phyloP scores from a whole-genome alignment of 2,329 filamentous ascomycete genomes.

The Phyllosticta citrichinensis region DNA sequence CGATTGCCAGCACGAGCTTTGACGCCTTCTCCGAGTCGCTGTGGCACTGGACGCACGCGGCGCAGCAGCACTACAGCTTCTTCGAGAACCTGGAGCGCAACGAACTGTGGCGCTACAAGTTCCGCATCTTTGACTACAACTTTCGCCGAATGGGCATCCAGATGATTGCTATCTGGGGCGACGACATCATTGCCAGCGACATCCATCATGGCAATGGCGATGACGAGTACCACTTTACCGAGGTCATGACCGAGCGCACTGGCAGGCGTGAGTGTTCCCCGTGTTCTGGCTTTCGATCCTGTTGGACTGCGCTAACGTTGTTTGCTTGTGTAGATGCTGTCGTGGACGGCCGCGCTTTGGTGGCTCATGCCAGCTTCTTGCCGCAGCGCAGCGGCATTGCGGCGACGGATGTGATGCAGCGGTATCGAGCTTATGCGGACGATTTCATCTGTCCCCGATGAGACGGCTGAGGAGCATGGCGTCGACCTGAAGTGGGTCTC shows the following conservation, averaged over 20 bases:
- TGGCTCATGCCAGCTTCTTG: conserved; percentile 43
- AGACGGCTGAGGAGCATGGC: not conserved
- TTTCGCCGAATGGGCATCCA: conserved; percentile 44
- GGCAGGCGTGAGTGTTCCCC: conserved; percentile 21
- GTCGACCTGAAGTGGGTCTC: too few relatives aligned
- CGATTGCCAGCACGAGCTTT: conserved; percentile 41
- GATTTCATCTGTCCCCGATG: conserved; percentile 37
- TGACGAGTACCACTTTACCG: conserved; percentile 37
- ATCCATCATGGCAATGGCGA: conserved; percentile 37
- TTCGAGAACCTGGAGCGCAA: conserved; percentile 17
- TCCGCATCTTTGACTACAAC: conserved; percentile 36
- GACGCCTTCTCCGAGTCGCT: conserved; percentile 34
- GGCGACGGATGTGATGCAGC: conserved; percentile 44
- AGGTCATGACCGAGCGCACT: conserved; percentile 29
- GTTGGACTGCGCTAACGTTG: not conserved
- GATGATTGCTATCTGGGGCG: conserved; percentile 45
- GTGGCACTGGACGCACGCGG: conserved; percentile 41
- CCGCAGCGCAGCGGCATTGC: conserved; percentile 32
- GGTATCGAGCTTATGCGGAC: conserved; percentile 44
- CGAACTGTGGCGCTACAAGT: conserved; percentile 15
- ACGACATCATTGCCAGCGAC: conserved; percentile 37
- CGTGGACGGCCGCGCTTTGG: conserved; percentile 45
- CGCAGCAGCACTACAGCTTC: conserved; percentile 35
- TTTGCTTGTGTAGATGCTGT: conserved; percentile 24
- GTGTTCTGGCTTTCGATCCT: too few relatives aligned